These are phyloP conservation scores for Cyberlindnera petersonii DNA, from an alignment of 805 yeast species.

Conservation along the genomic window DNA sequence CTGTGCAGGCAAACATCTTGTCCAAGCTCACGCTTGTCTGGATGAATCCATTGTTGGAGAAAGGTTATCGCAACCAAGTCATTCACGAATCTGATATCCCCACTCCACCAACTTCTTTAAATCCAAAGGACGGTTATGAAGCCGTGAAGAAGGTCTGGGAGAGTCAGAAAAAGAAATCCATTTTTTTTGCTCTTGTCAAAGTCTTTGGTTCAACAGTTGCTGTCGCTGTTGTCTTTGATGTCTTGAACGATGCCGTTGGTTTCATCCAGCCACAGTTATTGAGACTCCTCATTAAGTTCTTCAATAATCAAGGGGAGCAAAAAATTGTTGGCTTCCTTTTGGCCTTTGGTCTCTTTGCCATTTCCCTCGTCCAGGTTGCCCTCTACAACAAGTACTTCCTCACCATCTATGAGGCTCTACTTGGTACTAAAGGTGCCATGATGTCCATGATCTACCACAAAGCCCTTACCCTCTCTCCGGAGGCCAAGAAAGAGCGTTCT, in stretches of 20 bases:
- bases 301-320: slow-evolving; percentile 41
- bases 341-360: slow-evolving; percentile 58
- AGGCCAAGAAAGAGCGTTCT: slow-evolving; percentile 53
- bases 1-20: slow-evolving; percentile 62
- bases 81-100: slow-evolving; percentile 68
- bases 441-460: slow-evolving; percentile 68
- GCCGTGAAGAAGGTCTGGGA: slow-evolving; percentile 60
- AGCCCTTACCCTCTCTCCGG: slow-evolving; percentile 62
- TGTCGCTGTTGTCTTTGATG: slow-evolving; percentile 69
- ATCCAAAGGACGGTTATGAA: slow-evolving; percentile 47
- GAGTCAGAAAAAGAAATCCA: slow-evolving; percentile 45
- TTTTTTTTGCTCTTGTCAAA: slow-evolving; percentile 54
- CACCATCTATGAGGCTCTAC: slow-evolving; percentile 54
- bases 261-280: slow-evolving; percentile 86
- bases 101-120: slow-evolving; percentile 63
- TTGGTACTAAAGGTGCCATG: slow-evolving; percentile 62
- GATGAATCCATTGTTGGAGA: slow-evolving; percentile 83
- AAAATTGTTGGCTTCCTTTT: slow-evolving; percentile 50
- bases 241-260: slow-evolving; percentile 71
- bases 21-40: slow-evolving; percentile 79
- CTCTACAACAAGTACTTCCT: slow-evolving; percentile 67
- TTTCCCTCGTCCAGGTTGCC: slow-evolving; percentile 57
- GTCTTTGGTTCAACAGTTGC: slow-evolving; percentile 75
- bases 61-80: slow-evolving; percentile 56
- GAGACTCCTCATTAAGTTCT: slow-evolving; percentile 56